These are phyloP conservation scores for Coniferiporia sulphurascens DNA, from an alignment of 1,284 basidiomycete species.

Conservation along the genomic window DNA sequence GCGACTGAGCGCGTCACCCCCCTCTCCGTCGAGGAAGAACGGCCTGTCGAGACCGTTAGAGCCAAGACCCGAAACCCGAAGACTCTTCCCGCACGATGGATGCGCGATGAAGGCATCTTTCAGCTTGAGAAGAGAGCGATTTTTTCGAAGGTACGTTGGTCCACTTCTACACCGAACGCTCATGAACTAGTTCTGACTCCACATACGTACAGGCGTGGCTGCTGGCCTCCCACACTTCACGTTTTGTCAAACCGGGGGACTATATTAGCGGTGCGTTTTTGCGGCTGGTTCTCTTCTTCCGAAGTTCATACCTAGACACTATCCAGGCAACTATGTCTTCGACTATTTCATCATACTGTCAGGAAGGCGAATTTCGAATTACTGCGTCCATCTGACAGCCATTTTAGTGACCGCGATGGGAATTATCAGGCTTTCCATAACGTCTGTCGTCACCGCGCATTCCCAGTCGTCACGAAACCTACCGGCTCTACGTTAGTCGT, in stretches of 20 bases:
- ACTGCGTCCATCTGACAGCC: neutral
- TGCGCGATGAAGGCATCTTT: constrained; percentile 15
- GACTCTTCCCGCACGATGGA: constrained; percentile 18
- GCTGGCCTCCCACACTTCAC: constrained; percentile 21
- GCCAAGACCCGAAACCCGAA: constrained; percentile 1
- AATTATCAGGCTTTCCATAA: constrained; percentile 22
- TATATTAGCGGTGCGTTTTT: constrained; percentile 20
- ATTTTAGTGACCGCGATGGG: constrained; percentile 19
- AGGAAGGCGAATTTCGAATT: neutral
- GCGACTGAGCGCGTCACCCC: neutral
- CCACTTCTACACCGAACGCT: neutral
- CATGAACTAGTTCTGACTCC: neutral
- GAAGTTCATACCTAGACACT: neutral
- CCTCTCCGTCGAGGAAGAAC: neutral
- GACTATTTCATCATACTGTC: constrained; percentile 19
- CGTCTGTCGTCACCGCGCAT: constrained; percentile 25
- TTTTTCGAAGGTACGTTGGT: constrained; percentile 21
- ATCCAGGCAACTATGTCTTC: constrained; percentile 14
- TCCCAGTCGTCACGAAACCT: constrained; percentile 24
- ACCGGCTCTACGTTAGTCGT: constrained; percentile 22
- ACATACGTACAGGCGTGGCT: constrained; percentile 19
- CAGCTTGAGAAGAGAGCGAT: constrained; percentile 26
- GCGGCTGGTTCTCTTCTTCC: neutral
- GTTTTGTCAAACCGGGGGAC: constrained; percentile 24
- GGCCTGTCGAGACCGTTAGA: neutral